Evolutionary conservation across 139 green algal genomes (phyloP), one percentile per base, ranked within the genome.

Genomic region (Mesotaenium endlicherianum): DNA sequence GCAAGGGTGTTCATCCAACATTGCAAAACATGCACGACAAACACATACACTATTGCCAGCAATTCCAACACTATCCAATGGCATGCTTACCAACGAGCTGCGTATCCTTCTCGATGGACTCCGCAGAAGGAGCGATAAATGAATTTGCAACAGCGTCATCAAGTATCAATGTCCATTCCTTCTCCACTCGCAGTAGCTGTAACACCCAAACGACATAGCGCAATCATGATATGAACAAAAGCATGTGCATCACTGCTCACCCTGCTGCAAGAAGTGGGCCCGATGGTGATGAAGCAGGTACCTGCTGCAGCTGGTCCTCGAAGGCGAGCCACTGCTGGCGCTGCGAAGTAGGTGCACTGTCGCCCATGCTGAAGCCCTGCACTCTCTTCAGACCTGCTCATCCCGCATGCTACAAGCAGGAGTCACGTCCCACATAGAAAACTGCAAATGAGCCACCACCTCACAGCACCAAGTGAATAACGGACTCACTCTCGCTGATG

Each of bases 141-240:
- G 88, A 92, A 80, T 93, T 94, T 26, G 90, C 84, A 44, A 94
- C 67, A 0, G 91, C 86, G 50, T 94, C 91, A 11, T 69, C 77
- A 2, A 94, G 5, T 20, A 90, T 58, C 30, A 94, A 70, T 0
- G 89, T 92, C 91, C 91, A 94, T 1, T 78, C 67, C 20, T 49
- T 59, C 72, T 89, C 75, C 44, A 91, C 31, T 1, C 71, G 55
- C 31, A 80, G 36, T 38, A 90, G 31, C 87, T 50, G 36, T 58
- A 16, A 5, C 31, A 70, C 59, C 59, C 30, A 8, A 70, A 31
- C 59, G 8, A 8, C 30, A 70, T n/a, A 5, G 14, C 30, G 14
- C 59, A 42, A 16, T 16, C 30, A 5, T 38, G 36, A 6, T 2
- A 34, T n/a, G n/a, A 75, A 26, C 64, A 49, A 14, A 5, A 43